These are phyloP conservation scores for Nannizziopsis barbatae DNA, from an alignment of 2,329 filamentous ascomycete species.

Conservation along the genomic window DNA sequence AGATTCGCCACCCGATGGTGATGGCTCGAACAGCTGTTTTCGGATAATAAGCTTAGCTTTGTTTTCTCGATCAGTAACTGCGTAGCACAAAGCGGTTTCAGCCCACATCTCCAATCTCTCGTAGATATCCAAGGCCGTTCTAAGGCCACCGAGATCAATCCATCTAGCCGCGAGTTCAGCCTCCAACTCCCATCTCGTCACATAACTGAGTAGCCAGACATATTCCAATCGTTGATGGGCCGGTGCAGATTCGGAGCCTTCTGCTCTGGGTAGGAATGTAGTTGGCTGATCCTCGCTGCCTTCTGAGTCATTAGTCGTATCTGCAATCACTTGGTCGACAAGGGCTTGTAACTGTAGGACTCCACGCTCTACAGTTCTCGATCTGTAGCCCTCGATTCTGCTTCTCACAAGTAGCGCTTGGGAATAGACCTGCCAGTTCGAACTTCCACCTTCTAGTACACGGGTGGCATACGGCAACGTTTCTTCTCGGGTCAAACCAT, in stretches of 20 bases:
- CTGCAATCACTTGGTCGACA: slow-evolving; percentile 86
- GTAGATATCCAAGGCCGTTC: slow-evolving; percentile 90
- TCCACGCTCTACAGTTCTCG: slow-evolving; percentile 77
- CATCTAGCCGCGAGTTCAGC: slow-evolving; percentile 87
- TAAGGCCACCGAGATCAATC: slow-evolving; percentile 74
- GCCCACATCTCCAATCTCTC: slow-evolving; percentile 88
- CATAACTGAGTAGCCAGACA: slow-evolving; percentile 71
- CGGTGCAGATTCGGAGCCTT: slow-evolving; percentile 65
- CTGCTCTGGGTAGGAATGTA: slow-evolving; percentile 69
- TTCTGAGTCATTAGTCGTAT: slow-evolving; percentile 48
- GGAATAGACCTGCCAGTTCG: slow-evolving; percentile 97
- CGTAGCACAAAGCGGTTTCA: slow-evolving; percentile 83
- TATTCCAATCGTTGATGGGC: slow-evolving; percentile 60
- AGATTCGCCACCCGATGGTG: slow-evolving; percentile 37
- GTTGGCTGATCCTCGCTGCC: slow-evolving; percentile 41
- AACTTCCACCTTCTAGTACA: slow-evolving; percentile 76
- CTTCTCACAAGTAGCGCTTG: slow-evolving; percentile 83
- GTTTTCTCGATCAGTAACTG: slow-evolving; percentile 65
- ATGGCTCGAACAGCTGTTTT: slow-evolving; percentile 64
- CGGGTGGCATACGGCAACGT: slow-evolving; percentile 82
- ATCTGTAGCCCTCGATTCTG: slow-evolving; percentile 76
- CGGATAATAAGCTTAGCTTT: slow-evolving; percentile 69
- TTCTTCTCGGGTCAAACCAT: slow-evolving; percentile 84
- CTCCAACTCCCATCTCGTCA: slow-evolving; percentile 86
- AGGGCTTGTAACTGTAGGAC: slow-evolving; percentile 88